These are phyloP conservation scores for Curvularia eragrostidis DNA, from an alignment of 2,329 filamentous ascomycete species.

Conservation along the genomic window DNA sequence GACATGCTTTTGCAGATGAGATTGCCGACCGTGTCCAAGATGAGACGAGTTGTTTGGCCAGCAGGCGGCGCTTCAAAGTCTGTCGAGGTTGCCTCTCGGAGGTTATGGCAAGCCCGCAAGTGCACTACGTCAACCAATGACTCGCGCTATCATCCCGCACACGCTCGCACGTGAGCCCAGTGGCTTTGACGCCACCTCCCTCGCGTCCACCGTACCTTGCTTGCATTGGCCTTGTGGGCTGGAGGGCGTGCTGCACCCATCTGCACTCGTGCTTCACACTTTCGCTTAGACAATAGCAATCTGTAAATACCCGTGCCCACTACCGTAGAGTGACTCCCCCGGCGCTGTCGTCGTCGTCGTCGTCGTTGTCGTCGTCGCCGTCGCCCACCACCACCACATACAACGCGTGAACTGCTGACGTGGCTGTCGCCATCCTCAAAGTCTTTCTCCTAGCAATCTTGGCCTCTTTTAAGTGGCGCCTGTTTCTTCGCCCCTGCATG, in stretches of 20 bases:
- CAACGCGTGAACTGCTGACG: slow-evolving; percentile 40
- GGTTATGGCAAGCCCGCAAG: slow-evolving; percentile 11
- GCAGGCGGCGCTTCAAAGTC: slow-evolving; percentile 5
- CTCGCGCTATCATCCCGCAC: slow-evolving; percentile 17
- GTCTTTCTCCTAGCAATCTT: slow-evolving; percentile 19
- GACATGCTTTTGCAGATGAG: slow-evolving; percentile 65
- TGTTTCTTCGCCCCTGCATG: slow-evolving; percentile 14
- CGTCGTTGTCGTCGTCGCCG: slow-evolving; percentile 18
- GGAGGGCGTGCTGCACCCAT: slow-evolving; percentile 25
- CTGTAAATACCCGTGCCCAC: slow-evolving; percentile 4
- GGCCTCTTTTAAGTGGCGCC: slow-evolving; percentile 8
- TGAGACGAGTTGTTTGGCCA: neutral
- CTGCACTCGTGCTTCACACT: slow-evolving; percentile 18
- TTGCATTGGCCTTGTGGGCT: slow-evolving; percentile 7
- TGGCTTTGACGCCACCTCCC: slow-evolving; percentile 24
- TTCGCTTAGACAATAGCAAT: slow-evolving; percentile 12
- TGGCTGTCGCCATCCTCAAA: slow-evolving; percentile 27
- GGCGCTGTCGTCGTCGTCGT: slow-evolving; percentile 20
- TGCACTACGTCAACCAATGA: slow-evolving; percentile 22
- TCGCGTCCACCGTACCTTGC: slow-evolving; percentile 10
- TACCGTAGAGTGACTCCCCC: slow-evolving; percentile 9
- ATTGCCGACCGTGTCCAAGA: neutral
- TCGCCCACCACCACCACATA: slow-evolving; percentile 13
- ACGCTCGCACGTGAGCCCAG: slow-evolving; percentile 20
- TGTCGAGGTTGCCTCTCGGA: slow-evolving; percentile 7